Evolutionary conservation across 2,329 filamentous ascomycete species (phyloP), one percentile per base, ranked within the genome.

Genomic region (Delphinella strobiligena): DNA sequence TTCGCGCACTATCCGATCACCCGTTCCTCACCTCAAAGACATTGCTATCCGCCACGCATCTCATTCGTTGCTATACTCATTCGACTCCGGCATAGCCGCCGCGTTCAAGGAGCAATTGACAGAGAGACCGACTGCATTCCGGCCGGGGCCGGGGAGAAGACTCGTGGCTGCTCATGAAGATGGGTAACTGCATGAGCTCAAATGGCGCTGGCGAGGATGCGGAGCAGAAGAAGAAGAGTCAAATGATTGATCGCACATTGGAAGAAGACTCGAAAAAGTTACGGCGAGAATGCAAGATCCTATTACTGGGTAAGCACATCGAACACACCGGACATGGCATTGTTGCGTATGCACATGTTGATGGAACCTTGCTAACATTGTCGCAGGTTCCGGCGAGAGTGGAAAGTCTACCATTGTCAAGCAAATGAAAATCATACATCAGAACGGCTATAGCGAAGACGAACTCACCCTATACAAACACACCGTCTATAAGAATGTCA

Each of bases 341-440:
- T 30, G 14, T 4, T 12, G 22, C 22, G 14, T 19, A 19, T 11
- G 11, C 24, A 7, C 15, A 7, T 11, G 11, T n/a, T 19, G 22
- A 14, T 5, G 3, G 18, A 10, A n/a, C 16, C 29, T 38, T 46
- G 35, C 40, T 35, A 19, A 40, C 35, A 45, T 24, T 50, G 46
- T 38, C n/a, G 37, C 39, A 95, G 91, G 91, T 49, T 96, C 91
- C 49, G 91, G 91, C 49, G 91, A 98, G 68, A 96, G 89, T 63
- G 91, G 91, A 51, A 98, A 98, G 66, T 96, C 91, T 43, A 98
- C 91, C 8, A 96, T 98, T 54, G 91, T 98, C 51, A 98, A 98
- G 65, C 91, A 98, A 71, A 98, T 98, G 91, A 98, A 96, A 67
- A 98, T 98, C 53, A 96, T 98, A 56, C 91, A 98, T 58, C 82